A percentile compares a stretch with the other conserved stretches of the same genome.
phyloP scores from a whole-genome alignment of 345 rosid genomes.

The Gossypium thurberi region DNA sequence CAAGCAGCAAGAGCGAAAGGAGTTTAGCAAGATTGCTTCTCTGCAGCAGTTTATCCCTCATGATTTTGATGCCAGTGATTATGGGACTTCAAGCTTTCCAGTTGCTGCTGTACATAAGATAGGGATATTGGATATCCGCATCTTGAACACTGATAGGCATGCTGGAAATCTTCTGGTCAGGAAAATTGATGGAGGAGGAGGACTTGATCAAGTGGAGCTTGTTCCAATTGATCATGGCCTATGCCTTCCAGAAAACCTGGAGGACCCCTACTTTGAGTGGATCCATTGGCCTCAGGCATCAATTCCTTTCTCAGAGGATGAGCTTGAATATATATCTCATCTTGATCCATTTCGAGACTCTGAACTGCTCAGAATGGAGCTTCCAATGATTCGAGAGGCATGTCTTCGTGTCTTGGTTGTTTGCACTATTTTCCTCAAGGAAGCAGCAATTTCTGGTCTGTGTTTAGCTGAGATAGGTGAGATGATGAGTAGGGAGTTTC shows the following conservation, averaged over 20 bases:
- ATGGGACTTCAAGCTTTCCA: constrained; percentile 65
- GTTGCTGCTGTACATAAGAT: constrained; percentile 58
- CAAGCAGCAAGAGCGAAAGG: constrained; percentile 36
- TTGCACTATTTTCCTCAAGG: constrained; percentile 78
- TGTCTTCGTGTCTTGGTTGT: constrained; percentile 74
- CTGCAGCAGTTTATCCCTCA: constrained; percentile 64
- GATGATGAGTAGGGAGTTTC: constrained; percentile 95
- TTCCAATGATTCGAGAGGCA: constrained; percentile 91
- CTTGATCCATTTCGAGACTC: constrained; percentile 62
- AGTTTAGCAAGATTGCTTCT: constrained; percentile 72
- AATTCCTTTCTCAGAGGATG: constrained; percentile 87
- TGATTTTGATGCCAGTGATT: constrained; percentile 73
- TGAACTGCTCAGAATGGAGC: constrained; percentile 67
- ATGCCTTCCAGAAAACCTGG: constrained; percentile 86
- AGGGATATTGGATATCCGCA: constrained; percentile 64
- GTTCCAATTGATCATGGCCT: constrained; percentile 96
- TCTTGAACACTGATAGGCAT: constrained; percentile 72
- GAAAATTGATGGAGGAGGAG: constrained; percentile 60
- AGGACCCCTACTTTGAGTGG: constrained; percentile 99
- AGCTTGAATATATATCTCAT: constrained; percentile 59
- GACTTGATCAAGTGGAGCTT: constrained; percentile 73
- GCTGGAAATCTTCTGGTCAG: constrained; percentile 81
- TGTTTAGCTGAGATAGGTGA: constrained; percentile 95
- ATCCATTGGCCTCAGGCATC: constrained; percentile 99
- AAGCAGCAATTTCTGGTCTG: constrained; percentile 72